A percentile compares a stretch with the other conserved stretches of the same genome.
phyloP scores from a whole-genome alignment of 192 early-diverging fungal species.

The Rhizophagus sp. region DNA sequence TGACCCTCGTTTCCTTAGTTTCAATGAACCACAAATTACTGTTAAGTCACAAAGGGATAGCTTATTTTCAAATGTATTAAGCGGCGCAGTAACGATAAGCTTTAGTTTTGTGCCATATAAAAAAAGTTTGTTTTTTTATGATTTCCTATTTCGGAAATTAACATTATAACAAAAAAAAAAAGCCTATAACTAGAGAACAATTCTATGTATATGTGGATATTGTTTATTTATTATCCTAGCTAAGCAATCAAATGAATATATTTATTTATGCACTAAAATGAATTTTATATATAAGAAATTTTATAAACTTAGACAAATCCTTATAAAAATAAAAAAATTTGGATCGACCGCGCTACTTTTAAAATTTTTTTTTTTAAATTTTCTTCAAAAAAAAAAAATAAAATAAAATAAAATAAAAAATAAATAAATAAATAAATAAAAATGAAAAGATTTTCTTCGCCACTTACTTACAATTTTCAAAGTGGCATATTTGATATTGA shows the following conservation, averaged over 20 bases:
- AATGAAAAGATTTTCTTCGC: slow-evolving; percentile 5
- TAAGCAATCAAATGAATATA: background rate
- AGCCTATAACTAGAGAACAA: background rate
- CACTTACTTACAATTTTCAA: background rate
- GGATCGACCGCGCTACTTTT: no score
- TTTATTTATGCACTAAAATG: background rate
- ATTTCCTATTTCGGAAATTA: background rate
- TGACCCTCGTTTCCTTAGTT: background rate
- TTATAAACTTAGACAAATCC: no score
- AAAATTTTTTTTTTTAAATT: background rate
- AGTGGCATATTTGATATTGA: slow-evolving; percentile 1
- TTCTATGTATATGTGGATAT: background rate
- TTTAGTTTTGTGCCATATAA: background rate
- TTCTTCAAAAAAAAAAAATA: background rate
- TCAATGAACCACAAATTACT: background rate
- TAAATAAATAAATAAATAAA: background rate
- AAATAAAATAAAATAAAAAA: no score
- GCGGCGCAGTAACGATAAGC: background rate
- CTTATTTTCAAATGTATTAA: background rate
- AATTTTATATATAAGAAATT: no score
- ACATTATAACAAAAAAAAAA: background rate
- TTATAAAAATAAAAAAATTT: no score
- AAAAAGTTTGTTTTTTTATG: background rate
- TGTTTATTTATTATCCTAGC: background rate
- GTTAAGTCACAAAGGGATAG: background rate